A percentile compares a stretch with the other conserved stretches of the same genome.
Evolutionary conservation across 2,329 filamentous ascomycete species (phyloP).

Genomic region (Monilinia polystroma): DNA sequence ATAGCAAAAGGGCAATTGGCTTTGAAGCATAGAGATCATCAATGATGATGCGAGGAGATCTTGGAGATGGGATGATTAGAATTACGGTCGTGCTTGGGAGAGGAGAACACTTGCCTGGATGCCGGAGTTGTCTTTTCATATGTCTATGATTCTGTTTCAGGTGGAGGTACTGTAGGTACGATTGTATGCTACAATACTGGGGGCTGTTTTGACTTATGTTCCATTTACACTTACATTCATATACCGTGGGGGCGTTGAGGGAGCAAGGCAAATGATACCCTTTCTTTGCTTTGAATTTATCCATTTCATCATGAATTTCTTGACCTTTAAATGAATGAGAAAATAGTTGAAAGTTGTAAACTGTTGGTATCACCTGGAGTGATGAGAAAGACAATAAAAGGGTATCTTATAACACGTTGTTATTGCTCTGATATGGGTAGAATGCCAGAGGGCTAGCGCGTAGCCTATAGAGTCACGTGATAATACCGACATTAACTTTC

Average conservation of each 20-base stretch:
- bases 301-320: not conserved
- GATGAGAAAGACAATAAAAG: no score
- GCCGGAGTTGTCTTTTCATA: conserved; percentile 1
- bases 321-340: not conserved
- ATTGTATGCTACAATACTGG: not conserved
- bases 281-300: conserved; percentile 19
- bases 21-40: conserved; percentile 14
- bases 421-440: no score
- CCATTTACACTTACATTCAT: conserved; percentile 11
- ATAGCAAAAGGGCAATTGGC: conserved; percentile 13
- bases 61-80: not conserved
- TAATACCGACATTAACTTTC: no score
- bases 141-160: not conserved
- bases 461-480: no score
- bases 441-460: no score
- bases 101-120: conserved; percentile 4
- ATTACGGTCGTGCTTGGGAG: not conserved
- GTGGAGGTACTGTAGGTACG: no score
- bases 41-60: not conserved
- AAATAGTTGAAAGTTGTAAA: no score
- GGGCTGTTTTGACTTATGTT: conserved; percentile 6
- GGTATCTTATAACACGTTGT: no score
- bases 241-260: conserved; percentile 18
- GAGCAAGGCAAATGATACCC: conserved; percentile 21
- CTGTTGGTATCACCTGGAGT: no score